phyloP scores from a whole-genome alignment of 78 protist species.

The Monocercomonoides exilis region DNA sequence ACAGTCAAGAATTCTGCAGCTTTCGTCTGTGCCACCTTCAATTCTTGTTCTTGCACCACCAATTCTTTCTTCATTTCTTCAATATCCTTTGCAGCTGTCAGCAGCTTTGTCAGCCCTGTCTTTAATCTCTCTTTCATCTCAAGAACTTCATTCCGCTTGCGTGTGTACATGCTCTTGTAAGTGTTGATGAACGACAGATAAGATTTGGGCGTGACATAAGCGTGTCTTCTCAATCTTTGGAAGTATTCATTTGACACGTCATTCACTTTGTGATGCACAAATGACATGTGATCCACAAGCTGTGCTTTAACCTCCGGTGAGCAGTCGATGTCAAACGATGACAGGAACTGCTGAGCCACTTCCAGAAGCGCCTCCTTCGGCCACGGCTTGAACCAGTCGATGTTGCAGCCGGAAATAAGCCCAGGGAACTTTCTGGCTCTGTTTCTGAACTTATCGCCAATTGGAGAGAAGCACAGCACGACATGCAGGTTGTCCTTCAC shows the following conservation, averaged over 20 bases:
- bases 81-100: conserved; percentile 56
- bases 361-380: conserved; percentile 63
- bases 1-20: conserved; percentile 48
- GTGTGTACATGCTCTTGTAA: conserved; percentile 49
- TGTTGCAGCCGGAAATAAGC: conserved; percentile 55
- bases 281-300: conserved; percentile 53
- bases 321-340: conserved; percentile 49
- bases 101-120: conserved; percentile 66
- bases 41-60: conserved; percentile 41
- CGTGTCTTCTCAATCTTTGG: conserved; percentile 57
- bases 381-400: conserved; percentile 82
- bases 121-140: conserved; percentile 42
- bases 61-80: conserved; percentile 57
- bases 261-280: conserved; percentile 44
- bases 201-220: conserved; percentile 77
- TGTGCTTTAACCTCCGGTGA: conserved; percentile 4
- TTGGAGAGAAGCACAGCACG: conserved; percentile 79
- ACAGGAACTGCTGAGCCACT: conserved; percentile 47
- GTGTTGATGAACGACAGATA: conserved; percentile 63
- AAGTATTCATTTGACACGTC: conserved; percentile 53
- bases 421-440: conserved; percentile 73
- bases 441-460: conserved; percentile 65
- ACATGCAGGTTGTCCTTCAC: conserved; percentile 67
- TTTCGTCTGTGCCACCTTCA: conserved; percentile 35
- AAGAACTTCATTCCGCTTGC: conserved; percentile 45